A percentile compares a stretch with the other conserved stretches of the same genome.
These are phyloP conservation scores for Pterocarpus santalinus DNA, from an alignment of 306 rosid species.

Conservation along the genomic window DNA sequence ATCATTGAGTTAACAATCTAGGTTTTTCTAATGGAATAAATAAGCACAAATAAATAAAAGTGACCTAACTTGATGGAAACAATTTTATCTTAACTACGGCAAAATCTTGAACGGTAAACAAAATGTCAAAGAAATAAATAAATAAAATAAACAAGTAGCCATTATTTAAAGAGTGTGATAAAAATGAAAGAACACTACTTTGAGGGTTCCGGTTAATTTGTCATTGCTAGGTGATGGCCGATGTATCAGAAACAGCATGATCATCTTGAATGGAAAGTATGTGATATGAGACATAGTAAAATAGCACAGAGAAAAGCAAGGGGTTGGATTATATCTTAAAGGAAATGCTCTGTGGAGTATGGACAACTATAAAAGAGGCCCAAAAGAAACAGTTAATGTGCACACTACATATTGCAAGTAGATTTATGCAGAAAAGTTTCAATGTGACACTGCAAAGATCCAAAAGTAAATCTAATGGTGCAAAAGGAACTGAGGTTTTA, in stretches of 20 bases:
- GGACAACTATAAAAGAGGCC: conserved; percentile 1
- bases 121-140: neutral
- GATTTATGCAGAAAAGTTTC: conserved; percentile 10
- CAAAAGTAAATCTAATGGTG: neutral
- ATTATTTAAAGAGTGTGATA: neutral
- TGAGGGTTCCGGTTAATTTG: too few species aligned
- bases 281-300: too few species aligned
- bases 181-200: too few species aligned
- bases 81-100: neutral
- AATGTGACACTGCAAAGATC: conserved; percentile 21
- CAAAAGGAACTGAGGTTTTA: conserved; percentile 9
- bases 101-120: neutral
- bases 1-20: neutral
- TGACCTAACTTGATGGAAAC: neutral
- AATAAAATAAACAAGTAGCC: neutral
- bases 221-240: too few species aligned
- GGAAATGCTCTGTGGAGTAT: neutral
- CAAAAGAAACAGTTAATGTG: neutral
- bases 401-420: conserved; percentile 7
- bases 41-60: neutral
- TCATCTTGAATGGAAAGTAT: too few species aligned
- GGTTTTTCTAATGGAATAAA: neutral
- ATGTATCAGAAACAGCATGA: too few species aligned
- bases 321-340: neutral
- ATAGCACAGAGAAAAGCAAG: neutral